Conservation (phyloP, 441 rosid genomes). For the Macaranga tanarius region DNA sequence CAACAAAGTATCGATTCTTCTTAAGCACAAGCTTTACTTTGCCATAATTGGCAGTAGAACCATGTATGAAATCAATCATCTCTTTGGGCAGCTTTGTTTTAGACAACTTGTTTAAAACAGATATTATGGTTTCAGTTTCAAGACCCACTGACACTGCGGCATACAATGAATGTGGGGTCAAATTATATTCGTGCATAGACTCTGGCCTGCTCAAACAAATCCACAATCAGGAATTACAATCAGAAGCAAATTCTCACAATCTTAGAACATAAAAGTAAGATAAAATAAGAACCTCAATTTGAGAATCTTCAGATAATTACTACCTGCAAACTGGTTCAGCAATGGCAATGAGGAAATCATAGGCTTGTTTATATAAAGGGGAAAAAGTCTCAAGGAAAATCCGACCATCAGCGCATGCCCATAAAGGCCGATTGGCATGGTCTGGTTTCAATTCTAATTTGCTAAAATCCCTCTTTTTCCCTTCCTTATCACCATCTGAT, state of each 20-base stretch:
- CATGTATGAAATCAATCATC: slow-evolving; percentile 76
- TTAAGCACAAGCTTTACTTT: slow-evolving; percentile 94
- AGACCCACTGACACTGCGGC: slow-evolving; percentile 95
- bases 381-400: slow-evolving; percentile 85
- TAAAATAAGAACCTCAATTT: neutral
- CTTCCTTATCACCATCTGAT: too few species aligned
- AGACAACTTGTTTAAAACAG: slow-evolving; percentile 83
- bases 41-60: slow-evolving; percentile 88
- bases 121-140: slow-evolving; percentile 78
- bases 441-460: slow-evolving; percentile 71
- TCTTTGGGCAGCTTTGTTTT: slow-evolving; percentile 90
- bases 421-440: slow-evolving; percentile 76
- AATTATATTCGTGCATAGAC: slow-evolving; percentile 90
- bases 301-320: neutral
- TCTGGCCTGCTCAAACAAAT: slow-evolving; percentile 59
- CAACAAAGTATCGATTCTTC: slow-evolving; percentile 80
- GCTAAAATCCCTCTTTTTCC: too few species aligned
- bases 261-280: neutral
- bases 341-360: slow-evolving; percentile 86
- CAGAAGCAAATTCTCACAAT: neutral
- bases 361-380: slow-evolving; percentile 86
- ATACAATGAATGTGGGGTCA: slow-evolving; percentile 91
- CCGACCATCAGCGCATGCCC: slow-evolving; percentile 94
- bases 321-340: slow-evolving; percentile 99
- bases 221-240: neutral